phyloP scores from a whole-genome alignment of 805 yeast genomes.

The Hanseniaspora thailandica region DNA sequence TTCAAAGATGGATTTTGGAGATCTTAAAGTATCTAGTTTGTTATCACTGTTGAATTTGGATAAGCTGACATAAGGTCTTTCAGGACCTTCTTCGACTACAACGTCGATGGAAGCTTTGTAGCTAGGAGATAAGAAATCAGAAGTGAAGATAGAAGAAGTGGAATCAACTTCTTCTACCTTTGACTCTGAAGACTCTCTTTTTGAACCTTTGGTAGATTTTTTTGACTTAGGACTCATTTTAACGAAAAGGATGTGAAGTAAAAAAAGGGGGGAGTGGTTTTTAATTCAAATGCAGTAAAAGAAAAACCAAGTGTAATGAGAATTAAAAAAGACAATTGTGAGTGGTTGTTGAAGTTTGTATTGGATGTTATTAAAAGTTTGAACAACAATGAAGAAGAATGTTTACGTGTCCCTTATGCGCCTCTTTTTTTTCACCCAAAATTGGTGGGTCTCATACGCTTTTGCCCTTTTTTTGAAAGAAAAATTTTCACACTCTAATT shows the following conservation, averaged over 20 bases:
- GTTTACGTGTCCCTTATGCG: background rate
- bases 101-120: constrained; percentile 36
- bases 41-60: constrained; percentile 22
- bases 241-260: background rate
- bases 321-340: background rate
- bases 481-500: background rate
- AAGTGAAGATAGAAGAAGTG: constrained; percentile 12
- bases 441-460: too few species aligned
- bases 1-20: constrained; percentile 32
- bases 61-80: constrained; percentile 46
- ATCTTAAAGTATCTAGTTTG: constrained; percentile 32
- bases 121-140: background rate
- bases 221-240: background rate
- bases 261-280: background rate
- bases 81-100: constrained; percentile 38
- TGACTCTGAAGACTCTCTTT: background rate
- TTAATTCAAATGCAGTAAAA: background rate
- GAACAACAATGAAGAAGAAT: background rate
- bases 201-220: background rate
- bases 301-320: background rate
- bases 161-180: background rate
- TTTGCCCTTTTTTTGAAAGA: too few species aligned
- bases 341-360: background rate
- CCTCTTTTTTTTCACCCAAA: too few species aligned
- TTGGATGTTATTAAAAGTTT: too few species aligned